These are phyloP conservation scores for Phytophthora podocarpi DNA, from an alignment of 352 stramenopile genomes.

Conservation along the genomic window DNA sequence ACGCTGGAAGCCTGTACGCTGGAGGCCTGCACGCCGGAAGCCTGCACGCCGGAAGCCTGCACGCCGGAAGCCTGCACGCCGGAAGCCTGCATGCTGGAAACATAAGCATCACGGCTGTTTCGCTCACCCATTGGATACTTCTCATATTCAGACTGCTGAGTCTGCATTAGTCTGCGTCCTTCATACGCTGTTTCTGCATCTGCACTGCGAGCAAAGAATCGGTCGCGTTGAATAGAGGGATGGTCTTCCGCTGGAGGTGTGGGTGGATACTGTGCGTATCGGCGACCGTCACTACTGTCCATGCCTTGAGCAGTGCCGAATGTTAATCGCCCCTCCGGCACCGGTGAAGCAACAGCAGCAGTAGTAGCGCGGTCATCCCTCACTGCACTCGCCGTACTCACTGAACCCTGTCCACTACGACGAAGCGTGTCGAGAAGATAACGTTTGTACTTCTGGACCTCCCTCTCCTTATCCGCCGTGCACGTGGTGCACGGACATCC, in stretches of 20 bases:
- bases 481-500: conserved; percentile 70
- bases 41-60: conserved; percentile 26
- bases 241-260: conserved; percentile 5
- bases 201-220: conserved; percentile 6
- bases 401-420: conserved; percentile 25
- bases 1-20: conserved; percentile 26
- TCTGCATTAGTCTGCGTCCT: conserved; percentile 11
- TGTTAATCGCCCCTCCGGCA: neutral
- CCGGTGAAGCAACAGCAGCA: conserved; percentile 1
- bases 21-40: conserved; percentile 20
- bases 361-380: neutral
- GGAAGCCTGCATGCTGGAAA: conserved; percentile 18
- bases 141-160: conserved; percentile 15
- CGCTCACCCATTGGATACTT: conserved; percentile 6
- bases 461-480: conserved; percentile 31
- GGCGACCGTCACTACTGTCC: conserved; percentile 8
- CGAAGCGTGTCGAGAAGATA: conserved; percentile 42
- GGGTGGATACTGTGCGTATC: conserved; percentile 21
- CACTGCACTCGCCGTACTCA: conserved; percentile 1
- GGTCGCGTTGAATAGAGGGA: conserved; percentile 7
- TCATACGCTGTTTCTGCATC: conserved; percentile 20
- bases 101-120: conserved; percentile 13
- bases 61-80: conserved; percentile 25
- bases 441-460: conserved; percentile 45
- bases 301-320: conserved; percentile 13